Percentiles rank a stretch among this genome's conserved stretches.
Conservation (phyloP, 1,139 yeast species). For the Zhuliangozyma blackwelliae region DNA sequence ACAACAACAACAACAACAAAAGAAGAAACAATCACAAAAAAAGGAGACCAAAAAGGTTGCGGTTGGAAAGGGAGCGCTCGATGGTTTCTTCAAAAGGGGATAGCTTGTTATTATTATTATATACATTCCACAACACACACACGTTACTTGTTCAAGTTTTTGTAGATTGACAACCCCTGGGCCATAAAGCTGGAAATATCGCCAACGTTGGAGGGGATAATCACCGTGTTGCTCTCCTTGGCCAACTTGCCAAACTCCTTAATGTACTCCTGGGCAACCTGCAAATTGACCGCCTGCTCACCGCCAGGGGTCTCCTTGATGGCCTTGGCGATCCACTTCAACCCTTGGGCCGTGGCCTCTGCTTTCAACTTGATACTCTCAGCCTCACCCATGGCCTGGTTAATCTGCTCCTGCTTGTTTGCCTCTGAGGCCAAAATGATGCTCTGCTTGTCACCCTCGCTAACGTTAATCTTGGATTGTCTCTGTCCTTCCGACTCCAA, state of each 20-base stretch:
- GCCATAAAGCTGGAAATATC: slow-evolving; percentile 76
- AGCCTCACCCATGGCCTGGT: slow-evolving; percentile 67
- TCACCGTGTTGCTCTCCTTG: slow-evolving; percentile 73
- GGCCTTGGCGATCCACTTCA: slow-evolving; percentile 60
- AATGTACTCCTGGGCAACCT: slow-evolving; percentile 80
- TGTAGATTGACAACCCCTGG: slow-evolving; percentile 69
- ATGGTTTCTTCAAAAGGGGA: slow-evolving; percentile 51
- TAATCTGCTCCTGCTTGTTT: slow-evolving; percentile 55
- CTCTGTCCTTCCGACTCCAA: slow-evolving; percentile 82
- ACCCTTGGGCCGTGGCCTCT: slow-evolving; percentile 73
- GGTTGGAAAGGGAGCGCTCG: slow-evolving; percentile 58
- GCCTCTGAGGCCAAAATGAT: slow-evolving; percentile 73
- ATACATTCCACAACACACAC: background rate
- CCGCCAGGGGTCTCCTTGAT: slow-evolving; percentile 69
- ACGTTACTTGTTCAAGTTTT: slow-evolving; percentile 37
- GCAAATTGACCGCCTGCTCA: slow-evolving; percentile 68
- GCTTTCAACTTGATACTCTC: slow-evolving; percentile 65
- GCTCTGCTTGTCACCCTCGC: slow-evolving; percentile 75
- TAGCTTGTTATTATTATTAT: slow-evolving; percentile 6
- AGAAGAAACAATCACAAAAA: slow-evolving; percentile 18
- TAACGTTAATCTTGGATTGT: slow-evolving; percentile 73
- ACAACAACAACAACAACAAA: slow-evolving; percentile 4
- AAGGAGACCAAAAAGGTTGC: slow-evolving; percentile 36
- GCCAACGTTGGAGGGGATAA: slow-evolving; percentile 72
- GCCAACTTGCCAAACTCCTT: slow-evolving; percentile 81